Evolutionary conservation across 2,329 filamentous ascomycete genomes (phyloP).

Genomic region (Venturia pyrina): DNA sequence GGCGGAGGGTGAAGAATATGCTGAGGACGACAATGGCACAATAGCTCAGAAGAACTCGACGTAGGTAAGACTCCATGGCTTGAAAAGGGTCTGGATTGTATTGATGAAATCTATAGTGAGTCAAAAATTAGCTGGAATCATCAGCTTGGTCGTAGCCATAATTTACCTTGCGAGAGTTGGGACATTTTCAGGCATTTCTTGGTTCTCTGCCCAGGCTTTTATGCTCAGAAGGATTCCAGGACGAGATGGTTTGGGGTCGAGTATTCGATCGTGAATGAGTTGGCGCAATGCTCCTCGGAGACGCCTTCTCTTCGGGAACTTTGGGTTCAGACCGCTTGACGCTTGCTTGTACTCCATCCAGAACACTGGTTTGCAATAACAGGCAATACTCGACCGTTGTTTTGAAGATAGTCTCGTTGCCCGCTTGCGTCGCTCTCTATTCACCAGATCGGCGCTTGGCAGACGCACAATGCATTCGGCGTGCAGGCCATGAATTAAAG

Average conservation of each 20-base stretch:
- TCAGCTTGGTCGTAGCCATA: background rate
- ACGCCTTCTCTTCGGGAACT: background rate
- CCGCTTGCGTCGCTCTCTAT: background rate
- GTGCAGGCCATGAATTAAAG: background rate
- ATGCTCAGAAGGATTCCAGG: background rate
- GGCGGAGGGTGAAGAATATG: background rate
- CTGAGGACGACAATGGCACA: background rate
- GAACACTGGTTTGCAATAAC: background rate
- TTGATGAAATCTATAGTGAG: background rate
- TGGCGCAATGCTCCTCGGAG: background rate
- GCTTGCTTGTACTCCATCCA: background rate
- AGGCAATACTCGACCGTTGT: background rate
- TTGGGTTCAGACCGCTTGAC: background rate
- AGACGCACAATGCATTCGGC: background rate
- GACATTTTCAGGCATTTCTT: background rate
- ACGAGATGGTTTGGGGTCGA: background rate
- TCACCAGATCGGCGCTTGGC: background rate
- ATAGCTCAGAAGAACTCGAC: background rate
- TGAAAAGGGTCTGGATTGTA: background rate
- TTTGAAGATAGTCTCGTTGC: background rate
- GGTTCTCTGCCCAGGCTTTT: background rate
- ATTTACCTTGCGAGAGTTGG: background rate
- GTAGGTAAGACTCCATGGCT: background rate
- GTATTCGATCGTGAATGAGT: background rate
- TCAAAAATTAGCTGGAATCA: background rate